These are phyloP conservation scores for Hypsizygus marmoreus DNA, from an alignment of 768 basidiomycete species.

Conservation along the genomic window DNA sequence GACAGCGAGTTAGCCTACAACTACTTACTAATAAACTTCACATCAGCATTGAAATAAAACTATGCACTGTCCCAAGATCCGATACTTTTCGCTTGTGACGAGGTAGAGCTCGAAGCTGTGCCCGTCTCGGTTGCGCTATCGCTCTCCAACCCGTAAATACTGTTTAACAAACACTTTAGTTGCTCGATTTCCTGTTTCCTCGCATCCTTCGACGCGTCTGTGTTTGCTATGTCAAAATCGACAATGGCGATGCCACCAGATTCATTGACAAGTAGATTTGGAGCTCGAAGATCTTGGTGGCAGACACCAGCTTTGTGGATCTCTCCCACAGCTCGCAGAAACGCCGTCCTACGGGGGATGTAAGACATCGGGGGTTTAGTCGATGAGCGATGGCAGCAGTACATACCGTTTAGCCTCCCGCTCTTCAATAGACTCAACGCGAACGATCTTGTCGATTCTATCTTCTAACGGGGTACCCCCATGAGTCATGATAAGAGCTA, in stretches of 20 bases:
- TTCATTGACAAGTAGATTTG: slow-evolving; percentile 12
- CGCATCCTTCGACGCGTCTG: not conserved
- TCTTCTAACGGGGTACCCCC: slow-evolving; percentile 5
- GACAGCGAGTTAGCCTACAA: too few species aligned
- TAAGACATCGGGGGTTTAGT: not conserved
- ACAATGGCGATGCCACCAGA: slow-evolving; percentile 7
- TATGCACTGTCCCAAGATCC: too few species aligned
- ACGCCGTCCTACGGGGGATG: slow-evolving; percentile 12
- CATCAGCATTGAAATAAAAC: too few species aligned
- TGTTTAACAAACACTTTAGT: too few species aligned
- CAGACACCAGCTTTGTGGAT: slow-evolving; percentile 17
- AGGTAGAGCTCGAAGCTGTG: too few species aligned
- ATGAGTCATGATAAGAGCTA: slow-evolving; percentile 18
- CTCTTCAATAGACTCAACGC: not conserved
- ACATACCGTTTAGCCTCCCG: slow-evolving; percentile 3
- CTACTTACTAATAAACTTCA: too few species aligned
- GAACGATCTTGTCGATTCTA: slow-evolving; percentile 1
- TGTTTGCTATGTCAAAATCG: slow-evolving; percentile 15
- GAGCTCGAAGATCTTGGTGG: slow-evolving; percentile 12
- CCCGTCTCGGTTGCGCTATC: too few species aligned
- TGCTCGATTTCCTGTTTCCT: slow-evolving; percentile 3
- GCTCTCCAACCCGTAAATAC: too few species aligned
- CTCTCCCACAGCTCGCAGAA: not conserved
- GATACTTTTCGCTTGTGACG: too few species aligned
- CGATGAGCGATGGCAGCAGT: not conserved